phyloP scores from a whole-genome alignment of 805 yeast species.

The Yarrowia sp. region DNA sequence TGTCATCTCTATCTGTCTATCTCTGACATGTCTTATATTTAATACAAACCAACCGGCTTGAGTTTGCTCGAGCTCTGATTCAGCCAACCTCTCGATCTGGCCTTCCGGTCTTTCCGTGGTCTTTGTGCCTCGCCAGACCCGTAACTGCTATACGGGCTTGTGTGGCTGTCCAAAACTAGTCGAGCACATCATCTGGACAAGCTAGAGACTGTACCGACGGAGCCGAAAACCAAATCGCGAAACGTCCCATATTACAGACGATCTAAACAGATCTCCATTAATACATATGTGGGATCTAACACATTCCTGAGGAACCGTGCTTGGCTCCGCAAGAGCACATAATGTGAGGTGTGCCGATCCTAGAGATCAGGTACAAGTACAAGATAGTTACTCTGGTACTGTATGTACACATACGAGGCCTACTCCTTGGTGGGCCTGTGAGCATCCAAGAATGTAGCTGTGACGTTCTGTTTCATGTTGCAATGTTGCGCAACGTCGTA shows the following conservation, averaged over 20 bases:
- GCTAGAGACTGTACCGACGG: background rate
- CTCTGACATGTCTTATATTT: background rate
- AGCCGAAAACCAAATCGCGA: background rate
- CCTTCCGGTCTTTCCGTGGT: background rate
- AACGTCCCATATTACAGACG: background rate
- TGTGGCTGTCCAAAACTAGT: background rate
- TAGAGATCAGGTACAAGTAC: background rate
- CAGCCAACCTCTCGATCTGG: background rate
- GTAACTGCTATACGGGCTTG: background rate
- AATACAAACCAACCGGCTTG: background rate
- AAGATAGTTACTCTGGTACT: too few relatives aligned
- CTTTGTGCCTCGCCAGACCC: too few relatives aligned
- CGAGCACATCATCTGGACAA: background rate
- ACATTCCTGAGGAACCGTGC: background rate
- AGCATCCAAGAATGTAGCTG: background rate
- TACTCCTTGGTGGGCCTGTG: background rate
- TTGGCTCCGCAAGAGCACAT: background rate
- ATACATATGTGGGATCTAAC: background rate
- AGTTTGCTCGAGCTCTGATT: too few relatives aligned
- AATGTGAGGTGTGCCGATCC: background rate
- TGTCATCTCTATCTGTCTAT: background rate
- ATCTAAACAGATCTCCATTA: slow-evolving; percentile 5
- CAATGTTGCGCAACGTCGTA: background rate
- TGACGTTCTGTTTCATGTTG: background rate
- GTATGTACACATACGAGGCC: too few relatives aligned